Base-by-base conservation (phyloP, 768 basidiomycete genomes). In the Hypholoma sublateritium region DNA sequence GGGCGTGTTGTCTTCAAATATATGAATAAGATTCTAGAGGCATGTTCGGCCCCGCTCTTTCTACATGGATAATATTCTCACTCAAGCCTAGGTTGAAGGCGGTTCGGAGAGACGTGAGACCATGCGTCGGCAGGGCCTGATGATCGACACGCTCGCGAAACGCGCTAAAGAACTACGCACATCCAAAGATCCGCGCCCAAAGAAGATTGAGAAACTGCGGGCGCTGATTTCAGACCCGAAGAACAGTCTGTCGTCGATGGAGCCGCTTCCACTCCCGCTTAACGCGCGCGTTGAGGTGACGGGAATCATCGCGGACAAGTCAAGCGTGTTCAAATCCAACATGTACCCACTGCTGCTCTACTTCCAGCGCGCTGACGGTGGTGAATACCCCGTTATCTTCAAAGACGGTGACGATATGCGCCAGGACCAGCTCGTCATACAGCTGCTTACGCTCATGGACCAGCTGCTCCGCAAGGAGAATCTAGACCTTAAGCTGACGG, bases 391-490 rank as follows among this genome's bases (percentile, higher is more conserved):
- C 0, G 83, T 98, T 50, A 98, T 99, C 58, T 98, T 98, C 81
- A 99, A 98, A 73, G 95, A 98, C 63, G 97, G 97, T 13, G 97
- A 98, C 68, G 97, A 99, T 68, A 89, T 98, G 81, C 87, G 97
- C 19, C 97, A 99, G 71, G 97, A 99, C 69, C 97, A 99, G 70
- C 84, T 99, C 36, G 95, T 98, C 24, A 89, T 98, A 49, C 97
- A 99, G 71, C 80, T 98, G n/a, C 95, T 99, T 71, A 97, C 95
- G 14, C 84, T 99, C 24, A 99, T 99, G 97, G 95, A 99, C 68
- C 81, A 91, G 47, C 72, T 99, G 22, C 73, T 98, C 59, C 77
- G 94, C 56, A 96, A 95, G 72, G 97, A 98, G 75, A 97, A 97
- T 68, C 71, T 99, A 51, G 97, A 98, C 67, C 76, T 98, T 56